Evolutionary conservation across 2,329 filamentous ascomycete species (phyloP), one percentile per base, ranked within the genome.

Genomic region (Nigrospora oryzae): DNA sequence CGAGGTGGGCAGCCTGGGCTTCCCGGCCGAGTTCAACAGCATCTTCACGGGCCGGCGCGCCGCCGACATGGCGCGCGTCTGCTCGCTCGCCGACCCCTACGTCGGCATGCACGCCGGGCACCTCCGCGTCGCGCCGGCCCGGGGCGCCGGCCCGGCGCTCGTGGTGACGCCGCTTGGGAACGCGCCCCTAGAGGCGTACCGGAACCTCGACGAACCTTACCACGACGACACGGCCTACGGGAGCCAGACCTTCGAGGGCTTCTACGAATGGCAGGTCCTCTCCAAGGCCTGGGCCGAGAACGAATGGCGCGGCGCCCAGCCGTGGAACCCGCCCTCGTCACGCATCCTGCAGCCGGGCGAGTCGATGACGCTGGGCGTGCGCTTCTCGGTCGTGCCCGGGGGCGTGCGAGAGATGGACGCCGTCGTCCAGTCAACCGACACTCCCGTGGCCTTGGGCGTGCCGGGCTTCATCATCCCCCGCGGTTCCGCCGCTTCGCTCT

Each of bases 21-120:
- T 82, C 42, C 77, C 77, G 0, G 68, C 75, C 16, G 75, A 79
- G 54, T 78, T 81, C 62, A 81, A 81, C 61, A 81, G 73, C 56
- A 79, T 82, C 51, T 81, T 81, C 53, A 77, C 69, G 12, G 64
- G 65, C 38, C 68, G 75, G 10, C 57, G 61, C 1, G 67, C 75
- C 0, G 60, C 61, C 3, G 68, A 76, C 7, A 77, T 71, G 7
- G 68, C 72, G 43, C 57, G 62, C 0, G 64, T 67, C 23, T 81
- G 78, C 54, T 74, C 74, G 0, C 64, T 81, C 3, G 67, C 73
- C 0, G 78, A 82, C 45, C 77, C 78, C 0, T 80, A 79, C 44
- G 71, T 81, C n/a, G 78, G 77, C 2, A 64, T 80, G 46, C 64
- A 80, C 42, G 77, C 74, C 0, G 78, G 78, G 0, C 75, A 77